Percentiles rank a stretch among this genome's conserved stretches.
phyloP scores from a whole-genome alignment of 345 rosid genomes.

The Eucalyptus pauciflora region DNA sequence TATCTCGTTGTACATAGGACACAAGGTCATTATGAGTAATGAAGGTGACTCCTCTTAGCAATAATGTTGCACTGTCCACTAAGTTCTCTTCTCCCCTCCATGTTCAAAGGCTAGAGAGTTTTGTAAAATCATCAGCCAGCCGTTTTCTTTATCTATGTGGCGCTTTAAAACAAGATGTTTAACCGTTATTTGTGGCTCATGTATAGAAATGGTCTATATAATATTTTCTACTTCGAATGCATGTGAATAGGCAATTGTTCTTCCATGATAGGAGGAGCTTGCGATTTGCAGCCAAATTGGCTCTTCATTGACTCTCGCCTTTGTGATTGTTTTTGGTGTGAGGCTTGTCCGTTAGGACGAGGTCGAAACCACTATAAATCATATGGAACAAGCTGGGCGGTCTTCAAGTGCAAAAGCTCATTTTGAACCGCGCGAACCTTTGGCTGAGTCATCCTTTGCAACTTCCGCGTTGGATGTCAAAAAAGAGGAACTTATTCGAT shows the following conservation, averaged over 20 bases:
- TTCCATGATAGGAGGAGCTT: not conserved
- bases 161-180: not conserved
- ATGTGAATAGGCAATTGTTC: not conserved
- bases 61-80: not conserved
- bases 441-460: too few relatives aligned
- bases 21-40: not conserved
- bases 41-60: not conserved
- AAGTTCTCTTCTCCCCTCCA: not conserved
- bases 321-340: too few relatives aligned
- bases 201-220: not conserved
- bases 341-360: too few relatives aligned
- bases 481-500: too few relatives aligned
- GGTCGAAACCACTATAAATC: too few relatives aligned
- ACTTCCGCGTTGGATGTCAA: too few relatives aligned
- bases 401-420: too few relatives aligned
- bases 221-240: not conserved
- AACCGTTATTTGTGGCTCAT: too few relatives aligned
- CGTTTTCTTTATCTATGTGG: not conserved
- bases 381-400: too few relatives aligned
- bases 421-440: too few relatives aligned
- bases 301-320: not conserved
- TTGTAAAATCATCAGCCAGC: not conserved
- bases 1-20: not conserved
- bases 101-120: not conserved
- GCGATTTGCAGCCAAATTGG: not conserved